These are phyloP conservation scores for Starmerella davenportii DNA, from an alignment of 805 yeast species.

Conservation along the genomic window DNA sequence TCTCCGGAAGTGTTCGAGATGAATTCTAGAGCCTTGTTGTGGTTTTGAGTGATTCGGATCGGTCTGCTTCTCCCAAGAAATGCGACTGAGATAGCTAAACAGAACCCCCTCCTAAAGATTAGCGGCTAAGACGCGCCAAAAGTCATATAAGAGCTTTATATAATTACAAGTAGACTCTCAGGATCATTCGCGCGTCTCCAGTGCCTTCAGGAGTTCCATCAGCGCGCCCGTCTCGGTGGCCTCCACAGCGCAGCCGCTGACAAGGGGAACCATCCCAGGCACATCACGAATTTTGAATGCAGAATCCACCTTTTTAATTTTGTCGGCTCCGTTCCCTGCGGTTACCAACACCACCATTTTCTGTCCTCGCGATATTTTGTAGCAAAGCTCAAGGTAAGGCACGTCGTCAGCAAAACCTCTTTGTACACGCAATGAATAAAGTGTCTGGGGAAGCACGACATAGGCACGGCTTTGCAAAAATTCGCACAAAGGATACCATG, in stretches of 20 bases:
- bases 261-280: conserved; percentile 9
- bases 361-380: conserved; percentile 11
- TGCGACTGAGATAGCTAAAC: too few species aligned
- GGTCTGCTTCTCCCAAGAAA: too few species aligned
- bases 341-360: conserved; percentile 10
- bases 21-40: too few species aligned
- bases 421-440: conserved; percentile 8
- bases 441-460: conserved; percentile 18
- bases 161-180: too few species aligned
- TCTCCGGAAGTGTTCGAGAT: too few species aligned
- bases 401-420: conserved; percentile 6
- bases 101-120: too few species aligned
- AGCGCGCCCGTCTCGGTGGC: conserved; percentile 3
- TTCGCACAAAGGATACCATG: conserved; percentile 13
- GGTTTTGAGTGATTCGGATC: too few species aligned
- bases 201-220: too few species aligned
- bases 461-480: conserved; percentile 2
- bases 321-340: conserved; percentile 12
- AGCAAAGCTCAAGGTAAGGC: conserved; percentile 12
- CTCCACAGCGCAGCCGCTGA: conserved; percentile 11
- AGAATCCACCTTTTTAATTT: conserved; percentile 3
- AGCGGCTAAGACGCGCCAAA: too few species aligned
- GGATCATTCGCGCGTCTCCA: too few species aligned
- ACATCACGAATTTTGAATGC: conserved; percentile 9
- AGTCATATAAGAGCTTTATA: too few species aligned